Conservation (phyloP, 106 monocot species). For the Vanilla planifolia region DNA sequence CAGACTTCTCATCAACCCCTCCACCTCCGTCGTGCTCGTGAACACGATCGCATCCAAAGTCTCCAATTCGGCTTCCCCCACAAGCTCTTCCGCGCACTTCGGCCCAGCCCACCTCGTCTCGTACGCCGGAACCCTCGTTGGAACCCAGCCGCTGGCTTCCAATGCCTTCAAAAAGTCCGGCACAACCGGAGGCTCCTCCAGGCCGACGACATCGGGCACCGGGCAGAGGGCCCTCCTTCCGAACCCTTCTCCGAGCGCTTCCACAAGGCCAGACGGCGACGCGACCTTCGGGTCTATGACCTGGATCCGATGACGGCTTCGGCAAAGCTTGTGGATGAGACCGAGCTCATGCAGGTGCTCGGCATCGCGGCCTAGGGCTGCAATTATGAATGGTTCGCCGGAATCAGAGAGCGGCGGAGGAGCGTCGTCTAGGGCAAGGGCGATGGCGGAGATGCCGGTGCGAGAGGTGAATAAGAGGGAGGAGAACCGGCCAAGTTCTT, state of each 20-base stretch:
- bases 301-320: slow-evolving; percentile 5
- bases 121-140: slow-evolving; percentile 35
- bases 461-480: slow-evolving; percentile 40
- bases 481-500: slow-evolving; percentile 17
- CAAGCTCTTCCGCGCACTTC: slow-evolving; percentile 24
- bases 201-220: slow-evolving; percentile 32
- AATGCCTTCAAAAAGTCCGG: slow-evolving; percentile 35
- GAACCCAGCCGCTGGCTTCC: slow-evolving; percentile 22
- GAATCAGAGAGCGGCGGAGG: slow-evolving; percentile 7
- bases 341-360: slow-evolving; percentile 23
- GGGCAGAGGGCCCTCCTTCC: slow-evolving; percentile 40
- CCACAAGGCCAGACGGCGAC: slow-evolving; percentile 40
- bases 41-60: slow-evolving; percentile 41
- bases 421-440: slow-evolving; percentile 9
- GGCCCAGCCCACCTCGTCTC: slow-evolving; percentile 51
- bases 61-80: slow-evolving; percentile 8
- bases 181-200: slow-evolving; percentile 50
- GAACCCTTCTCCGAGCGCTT: slow-evolving; percentile 28
- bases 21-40: slow-evolving; percentile 61
- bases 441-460: slow-evolving; percentile 28
- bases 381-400: slow-evolving; percentile 23
- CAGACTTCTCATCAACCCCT: slow-evolving; percentile 46
- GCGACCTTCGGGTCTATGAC: slow-evolving; percentile 34
- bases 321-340: slow-evolving; percentile 14
- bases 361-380: slow-evolving; percentile 49